Base-by-base conservation (phyloP, 2,329 filamentous ascomycete genomes). In the Dichotomopilus funicola region DNA sequence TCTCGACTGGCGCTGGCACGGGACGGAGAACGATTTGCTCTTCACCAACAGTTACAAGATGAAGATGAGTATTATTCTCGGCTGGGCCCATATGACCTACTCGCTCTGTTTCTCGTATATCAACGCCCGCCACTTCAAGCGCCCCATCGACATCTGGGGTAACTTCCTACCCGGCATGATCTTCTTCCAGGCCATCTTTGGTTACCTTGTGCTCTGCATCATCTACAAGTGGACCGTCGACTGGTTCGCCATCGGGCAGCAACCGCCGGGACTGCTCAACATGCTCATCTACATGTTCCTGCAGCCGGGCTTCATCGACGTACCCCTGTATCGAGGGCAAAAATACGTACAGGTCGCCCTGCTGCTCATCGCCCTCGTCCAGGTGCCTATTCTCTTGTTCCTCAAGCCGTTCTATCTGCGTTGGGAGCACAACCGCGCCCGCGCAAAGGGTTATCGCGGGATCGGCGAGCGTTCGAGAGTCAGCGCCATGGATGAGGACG, bases 271-370 rank as follows among this genome's bases (percentile, higher is more conserved):
- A 66, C 78, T 99, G 58, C 76, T 99, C 60, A 99, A 99, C 80
- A 97, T 97, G 92, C 79, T 99, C 67, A 99, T 99, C 67, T 96
- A 96, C 81, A 99, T 99, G 95, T 99, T 99, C 78, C 75, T 99
- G 63, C 84, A 86, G 61, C 94, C 94, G 3, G 91, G 91, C 51
- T 88, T 72, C 0, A 68, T 86, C 12, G 86, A 88, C 35, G 82
- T 89, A 59, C 79, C 79, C 50, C 78, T 99, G 5, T 99, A 96
- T 70, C 70, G 76, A 27, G 89, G 89, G 43, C 94, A 99, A 71
- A 81, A 77, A 11, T 70, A 70, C 2, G 80, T 99, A 0, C 94
- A 99, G 71, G 75, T 89, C 10, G 70, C 88, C 52, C 76, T 99
- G 38, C 75, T 99, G 27, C 78, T 96, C 34, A 72, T 97, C 61